Percentiles rank a stretch among this genome's conserved stretches.
Conservation (phyloP, 768 basidiomycete genomes). For the Mycena filopes region DNA sequence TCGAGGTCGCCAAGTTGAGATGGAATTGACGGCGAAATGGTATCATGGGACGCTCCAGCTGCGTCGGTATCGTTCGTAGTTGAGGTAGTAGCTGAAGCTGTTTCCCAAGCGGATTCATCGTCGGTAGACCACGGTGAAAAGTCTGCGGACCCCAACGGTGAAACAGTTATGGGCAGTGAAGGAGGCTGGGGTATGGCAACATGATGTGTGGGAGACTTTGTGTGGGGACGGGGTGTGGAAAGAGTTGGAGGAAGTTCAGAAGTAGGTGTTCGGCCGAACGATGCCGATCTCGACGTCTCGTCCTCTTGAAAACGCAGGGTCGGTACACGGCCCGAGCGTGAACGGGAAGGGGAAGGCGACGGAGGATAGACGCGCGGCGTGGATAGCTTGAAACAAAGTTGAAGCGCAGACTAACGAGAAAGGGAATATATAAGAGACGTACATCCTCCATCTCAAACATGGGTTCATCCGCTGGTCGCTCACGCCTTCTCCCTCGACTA, state of each 20-base stretch:
- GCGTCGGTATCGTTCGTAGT: slow-evolving; percentile 63
- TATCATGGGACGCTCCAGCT: slow-evolving; percentile 38
- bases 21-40: slow-evolving; percentile 38
- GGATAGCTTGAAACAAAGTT: slow-evolving; percentile 40
- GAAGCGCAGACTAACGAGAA: slow-evolving; percentile 37
- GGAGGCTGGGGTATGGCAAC: slow-evolving; percentile 21
- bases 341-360: slow-evolving; percentile 64
- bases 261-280: slow-evolving; percentile 51
- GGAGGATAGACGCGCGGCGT: slow-evolving; percentile 62
- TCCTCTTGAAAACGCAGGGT: slow-evolving; percentile 41
- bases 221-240: slow-evolving; percentile 37
- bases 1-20: slow-evolving; percentile 24
- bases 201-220: slow-evolving; percentile 29
- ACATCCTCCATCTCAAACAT: slow-evolving; percentile 43
- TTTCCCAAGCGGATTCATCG: slow-evolving; percentile 82
- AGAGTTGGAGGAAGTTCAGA: slow-evolving; percentile 46
- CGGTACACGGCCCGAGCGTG: slow-evolving; percentile 50
- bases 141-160: slow-evolving; percentile 47
- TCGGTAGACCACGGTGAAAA: slow-evolving; percentile 80
- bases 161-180: slow-evolving; percentile 39
- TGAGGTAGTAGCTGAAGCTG: slow-evolving; percentile 71
- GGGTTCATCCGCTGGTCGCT: slow-evolving; percentile 59
- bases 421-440: slow-evolving; percentile 41
- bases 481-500: slow-evolving; percentile 71
- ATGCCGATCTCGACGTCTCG: slow-evolving; percentile 7